Conservation (phyloP, 2,329 filamentous ascomycete species). For the Ceratocystis huliohia region DNA sequence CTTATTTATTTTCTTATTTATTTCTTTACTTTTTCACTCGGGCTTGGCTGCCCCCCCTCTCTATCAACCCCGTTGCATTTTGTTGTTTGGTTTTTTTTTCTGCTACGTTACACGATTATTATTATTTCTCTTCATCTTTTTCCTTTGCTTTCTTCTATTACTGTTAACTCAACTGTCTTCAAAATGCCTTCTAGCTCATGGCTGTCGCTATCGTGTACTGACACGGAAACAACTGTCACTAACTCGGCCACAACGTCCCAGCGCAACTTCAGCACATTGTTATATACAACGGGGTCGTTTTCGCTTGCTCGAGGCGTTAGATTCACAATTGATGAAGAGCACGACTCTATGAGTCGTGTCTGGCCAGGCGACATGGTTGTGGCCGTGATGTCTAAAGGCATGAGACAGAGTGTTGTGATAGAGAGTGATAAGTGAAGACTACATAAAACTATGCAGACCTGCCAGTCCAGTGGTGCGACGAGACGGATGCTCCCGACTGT, state of each 20-base stretch:
- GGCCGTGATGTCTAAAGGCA: not conserved
- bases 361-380: not conserved
- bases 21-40: not conserved
- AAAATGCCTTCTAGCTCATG: slow-evolving; percentile 7
- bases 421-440: not conserved
- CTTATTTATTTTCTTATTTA: not conserved
- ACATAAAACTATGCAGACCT: not conserved
- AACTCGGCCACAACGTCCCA: slow-evolving; percentile 17
- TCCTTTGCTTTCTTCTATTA: slow-evolving; percentile 12
- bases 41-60: not conserved
- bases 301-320: not conserved
- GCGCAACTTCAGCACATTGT: slow-evolving; percentile 5
- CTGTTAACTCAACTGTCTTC: slow-evolving; percentile 12
- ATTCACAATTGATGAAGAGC: not conserved
- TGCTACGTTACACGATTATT: not conserved
- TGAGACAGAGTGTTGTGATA: not conserved
- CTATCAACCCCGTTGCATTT: not conserved
- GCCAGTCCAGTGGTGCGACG: not conserved
- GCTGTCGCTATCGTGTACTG: not conserved
- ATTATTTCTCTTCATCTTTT: not conserved
- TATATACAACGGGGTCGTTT: not conserved
- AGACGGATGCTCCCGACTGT: not conserved
- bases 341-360: not conserved
- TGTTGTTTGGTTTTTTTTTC: not conserved
- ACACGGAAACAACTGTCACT: slow-evolving; percentile 3